Conservation (phyloP, 768 basidiomycete species). For the Tremella fuciformis region DNA sequence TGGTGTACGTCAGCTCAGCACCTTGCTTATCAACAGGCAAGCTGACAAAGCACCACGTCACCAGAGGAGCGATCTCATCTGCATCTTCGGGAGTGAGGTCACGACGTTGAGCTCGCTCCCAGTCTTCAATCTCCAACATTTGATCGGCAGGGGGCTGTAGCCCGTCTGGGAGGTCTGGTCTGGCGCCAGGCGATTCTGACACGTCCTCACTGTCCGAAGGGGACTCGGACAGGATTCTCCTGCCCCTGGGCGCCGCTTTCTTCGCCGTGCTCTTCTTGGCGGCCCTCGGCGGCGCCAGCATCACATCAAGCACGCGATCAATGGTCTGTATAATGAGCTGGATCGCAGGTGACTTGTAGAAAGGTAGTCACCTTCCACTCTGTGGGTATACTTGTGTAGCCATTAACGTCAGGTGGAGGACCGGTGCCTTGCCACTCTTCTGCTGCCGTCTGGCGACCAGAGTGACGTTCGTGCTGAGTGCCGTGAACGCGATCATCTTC, state of each 20-base stretch:
- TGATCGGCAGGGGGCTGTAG: conserved; percentile 62
- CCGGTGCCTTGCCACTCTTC: conserved; percentile 51
- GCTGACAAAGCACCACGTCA: conserved; percentile 65
- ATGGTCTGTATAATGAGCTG: conserved; percentile 57
- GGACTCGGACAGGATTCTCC: conserved; percentile 36
- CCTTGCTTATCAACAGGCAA: neutral
- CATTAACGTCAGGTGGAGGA: conserved; percentile 60
- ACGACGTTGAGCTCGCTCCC: conserved; percentile 57
- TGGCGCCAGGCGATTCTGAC: neutral
- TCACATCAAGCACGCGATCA: conserved; percentile 84
- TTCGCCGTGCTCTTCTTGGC: conserved; percentile 36
- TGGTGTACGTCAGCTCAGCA: conserved; percentile 41
- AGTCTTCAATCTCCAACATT: conserved; percentile 64
- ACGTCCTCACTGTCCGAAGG: neutral
- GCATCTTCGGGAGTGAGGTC: conserved; percentile 58
- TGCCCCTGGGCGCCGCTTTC: conserved; percentile 14
- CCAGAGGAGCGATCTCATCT: conserved; percentile 52
- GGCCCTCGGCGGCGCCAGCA: conserved; percentile 60
- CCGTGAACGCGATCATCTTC: conserved; percentile 55
- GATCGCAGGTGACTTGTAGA: neutral
- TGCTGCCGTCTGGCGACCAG: conserved; percentile 7
- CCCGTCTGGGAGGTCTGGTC: conserved; percentile 55
- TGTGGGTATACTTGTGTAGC: conserved; percentile 68
- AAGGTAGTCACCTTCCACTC: conserved; percentile 61
- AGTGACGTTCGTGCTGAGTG: conserved; percentile 43